A percentile compares a stretch with the other conserved stretches of the same genome.
Evolutionary conservation across 768 basidiomycete genomes (phyloP).

Genomic region (Agaricus subrufescens): DNA sequence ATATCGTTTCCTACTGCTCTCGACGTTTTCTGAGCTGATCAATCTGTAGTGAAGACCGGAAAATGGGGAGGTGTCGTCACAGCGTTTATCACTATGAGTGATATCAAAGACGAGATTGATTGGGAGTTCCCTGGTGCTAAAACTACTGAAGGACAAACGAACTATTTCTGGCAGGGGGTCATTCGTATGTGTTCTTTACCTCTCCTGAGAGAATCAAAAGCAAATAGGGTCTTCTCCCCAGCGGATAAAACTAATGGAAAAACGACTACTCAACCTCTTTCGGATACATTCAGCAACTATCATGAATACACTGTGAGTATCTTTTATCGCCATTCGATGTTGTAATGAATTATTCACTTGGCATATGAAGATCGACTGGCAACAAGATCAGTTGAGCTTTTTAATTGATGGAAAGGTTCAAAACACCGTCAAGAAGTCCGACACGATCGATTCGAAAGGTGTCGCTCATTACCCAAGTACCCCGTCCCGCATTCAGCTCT

Average conservation of each 20-base stretch:
- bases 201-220: too few species aligned
- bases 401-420: conserved; percentile 67
- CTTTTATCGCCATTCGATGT: not conserved
- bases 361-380: conserved; percentile 71
- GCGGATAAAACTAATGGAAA: conserved; percentile 42
- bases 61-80: conserved; percentile 80
- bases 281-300: conserved; percentile 66
- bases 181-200: conserved; percentile 44
- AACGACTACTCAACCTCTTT: conserved; percentile 38
- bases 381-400: conserved; percentile 60
- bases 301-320: conserved; percentile 55
- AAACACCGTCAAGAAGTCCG: conserved; percentile 59
- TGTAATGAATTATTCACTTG: too few species aligned
- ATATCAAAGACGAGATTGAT: conserved; percentile 82
- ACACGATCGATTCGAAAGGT: conserved; percentile 47
- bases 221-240: conserved; percentile 11
- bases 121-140: conserved; percentile 76
- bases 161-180: conserved; percentile 74
- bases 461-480: conserved; percentile 68
- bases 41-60: conserved; percentile 62
- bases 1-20: not conserved
- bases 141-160: conserved; percentile 68
- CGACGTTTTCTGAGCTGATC: not conserved
- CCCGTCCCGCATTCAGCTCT: conserved; percentile 77
- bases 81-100: conserved; percentile 82